Evolutionary conservation across 768 basidiomycete genomes (phyloP).

Genomic region (Lentinus tigrinus): DNA sequence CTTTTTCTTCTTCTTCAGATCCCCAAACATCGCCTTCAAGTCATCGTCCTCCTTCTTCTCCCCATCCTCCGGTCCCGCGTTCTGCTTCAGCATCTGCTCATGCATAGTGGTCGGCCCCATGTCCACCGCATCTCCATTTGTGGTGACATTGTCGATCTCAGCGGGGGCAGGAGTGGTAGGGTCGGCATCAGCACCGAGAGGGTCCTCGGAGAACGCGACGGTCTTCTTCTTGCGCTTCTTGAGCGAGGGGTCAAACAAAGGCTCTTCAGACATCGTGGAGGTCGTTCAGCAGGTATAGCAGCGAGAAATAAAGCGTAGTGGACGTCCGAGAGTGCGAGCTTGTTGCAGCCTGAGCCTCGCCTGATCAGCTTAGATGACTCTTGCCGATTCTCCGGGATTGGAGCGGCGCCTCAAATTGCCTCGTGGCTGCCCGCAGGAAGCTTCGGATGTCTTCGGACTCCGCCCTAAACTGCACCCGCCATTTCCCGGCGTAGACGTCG

Average conservation of each 20-base stretch:
- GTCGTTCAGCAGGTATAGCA: neutral
- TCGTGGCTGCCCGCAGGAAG: neutral
- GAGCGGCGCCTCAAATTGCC: constrained; percentile 5
- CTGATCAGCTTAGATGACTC: constrained; percentile 18
- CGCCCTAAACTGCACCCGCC: constrained; percentile 19
- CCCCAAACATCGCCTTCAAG: constrained; percentile 82
- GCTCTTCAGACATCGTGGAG: constrained; percentile 61
- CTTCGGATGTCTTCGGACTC: constrained; percentile 11
- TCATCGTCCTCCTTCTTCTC: constrained; percentile 70
- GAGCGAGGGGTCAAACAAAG: constrained; percentile 79
- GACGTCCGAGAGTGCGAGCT: constrained; percentile 20
- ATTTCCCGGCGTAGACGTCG: constrained; percentile 22
- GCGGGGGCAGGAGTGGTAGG: constrained; percentile 77
- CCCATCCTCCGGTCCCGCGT: constrained; percentile 29
- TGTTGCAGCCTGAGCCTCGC: neutral
- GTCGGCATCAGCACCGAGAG: constrained; percentile 74
- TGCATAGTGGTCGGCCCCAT: constrained; percentile 74
- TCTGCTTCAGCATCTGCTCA: constrained; percentile 70
- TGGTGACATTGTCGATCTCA: constrained; percentile 66
- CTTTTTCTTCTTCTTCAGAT: constrained; percentile 91
- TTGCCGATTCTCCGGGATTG: neutral
- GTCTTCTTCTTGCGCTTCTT: constrained; percentile 84
- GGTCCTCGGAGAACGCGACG: constrained; percentile 84
- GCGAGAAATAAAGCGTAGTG: constrained; percentile 24
- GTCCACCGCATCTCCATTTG: constrained; percentile 73